phyloP scores from a whole-genome alignment of 2,329 filamentous ascomycete genomes.

The Trichoderma sp. region DNA sequence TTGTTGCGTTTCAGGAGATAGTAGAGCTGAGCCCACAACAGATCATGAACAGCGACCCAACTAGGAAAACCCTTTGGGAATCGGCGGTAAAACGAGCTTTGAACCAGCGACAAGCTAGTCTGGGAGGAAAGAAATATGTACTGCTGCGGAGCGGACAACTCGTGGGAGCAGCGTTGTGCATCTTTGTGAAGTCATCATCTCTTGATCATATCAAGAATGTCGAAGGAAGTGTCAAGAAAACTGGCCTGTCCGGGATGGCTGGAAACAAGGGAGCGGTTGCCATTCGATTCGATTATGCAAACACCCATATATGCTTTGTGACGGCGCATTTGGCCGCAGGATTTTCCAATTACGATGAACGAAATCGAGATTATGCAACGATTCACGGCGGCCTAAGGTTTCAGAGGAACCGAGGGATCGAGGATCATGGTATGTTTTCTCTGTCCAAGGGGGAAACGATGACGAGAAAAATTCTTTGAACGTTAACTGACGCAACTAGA shows the following conservation, averaged over 20 bases:
- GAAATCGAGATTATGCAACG: conserved; percentile 88
- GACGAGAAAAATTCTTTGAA: background rate
- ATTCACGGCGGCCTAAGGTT: conserved; percentile 86
- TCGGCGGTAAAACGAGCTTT: conserved; percentile 71
- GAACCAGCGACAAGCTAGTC: conserved; percentile 64
- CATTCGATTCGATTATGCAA: conserved; percentile 91
- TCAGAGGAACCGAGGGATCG: conserved; percentile 84
- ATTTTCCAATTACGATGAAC: conserved; percentile 93
- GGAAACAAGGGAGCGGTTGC: conserved; percentile 98
- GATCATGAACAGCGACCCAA: conserved; percentile 97
- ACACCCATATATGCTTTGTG: conserved; percentile 89
- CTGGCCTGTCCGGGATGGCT: conserved; percentile 91
- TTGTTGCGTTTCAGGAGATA: conserved; percentile 94
- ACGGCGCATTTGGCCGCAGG: conserved; percentile 95
- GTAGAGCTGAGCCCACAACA: conserved; percentile 97
- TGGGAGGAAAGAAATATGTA: conserved; percentile 76
- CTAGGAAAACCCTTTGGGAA: conserved; percentile 83
- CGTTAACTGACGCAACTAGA: conserved; percentile 37
- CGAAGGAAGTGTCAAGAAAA: conserved; percentile 92
- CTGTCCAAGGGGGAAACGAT: background rate
- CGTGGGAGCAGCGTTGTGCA: conserved; percentile 86
- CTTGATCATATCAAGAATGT: conserved; percentile 90
- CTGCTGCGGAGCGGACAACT: conserved; percentile 87
- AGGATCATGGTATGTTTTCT: conserved; percentile 70
- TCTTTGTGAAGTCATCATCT: conserved; percentile 79